Base-by-base conservation (phyloP, 2,329 filamentous ascomycete genomes). In the Diaporthe batatas region DNA sequence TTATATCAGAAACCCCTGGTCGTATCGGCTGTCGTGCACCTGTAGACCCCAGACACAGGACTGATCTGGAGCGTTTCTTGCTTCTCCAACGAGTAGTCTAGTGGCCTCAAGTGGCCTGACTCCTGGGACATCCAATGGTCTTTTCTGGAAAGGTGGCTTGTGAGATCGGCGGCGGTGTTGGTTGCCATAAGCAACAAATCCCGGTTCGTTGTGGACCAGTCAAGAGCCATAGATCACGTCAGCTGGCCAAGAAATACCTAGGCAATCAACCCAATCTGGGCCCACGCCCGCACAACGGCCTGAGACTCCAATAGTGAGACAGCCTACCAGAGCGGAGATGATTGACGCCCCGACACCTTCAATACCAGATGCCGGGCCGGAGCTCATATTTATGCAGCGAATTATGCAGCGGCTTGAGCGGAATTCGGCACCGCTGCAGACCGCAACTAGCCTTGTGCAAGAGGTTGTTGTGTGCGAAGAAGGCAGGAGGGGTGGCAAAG, bases 381-480 rank as follows among this genome's bases (percentile, higher is more conserved):
- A 67, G n/a, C 16, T 29, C 47, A 53, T 29, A 39, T 11, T 53
- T 67, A 39, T 67, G 62, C 62, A 67, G 62, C 62, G 62, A 53
- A 10, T 67, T 67, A 39, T 67, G 62, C 62, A 67, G 62, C 29
- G 47, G 47, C 62, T 39, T 25, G 62, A 36, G 7, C 29, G 62
- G 62, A 14, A 39, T 65, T 65, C 62, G 62, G 62, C 29, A 36
- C 21, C 21, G 44, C 23, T 25, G 62, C 44, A 25, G 21, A 23
- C 62, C 62, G 44, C 14, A 16, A 51, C 62, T 65, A 65, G 44
- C 36, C 12, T 39, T 65, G 29, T 65, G 44, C 62, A 51, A 65
- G 29, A 36, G 23, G 42, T 25, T 12, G 44, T 51, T 36, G 44
- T 14, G 29, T 7, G 59, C 59, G 29, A 47, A 21, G n/a, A n/a